Evolutionary conservation across 2,329 filamentous ascomycete genomes (phyloP), one percentile per base, ranked within the genome.

Genomic region (Seiridium unicorne): DNA sequence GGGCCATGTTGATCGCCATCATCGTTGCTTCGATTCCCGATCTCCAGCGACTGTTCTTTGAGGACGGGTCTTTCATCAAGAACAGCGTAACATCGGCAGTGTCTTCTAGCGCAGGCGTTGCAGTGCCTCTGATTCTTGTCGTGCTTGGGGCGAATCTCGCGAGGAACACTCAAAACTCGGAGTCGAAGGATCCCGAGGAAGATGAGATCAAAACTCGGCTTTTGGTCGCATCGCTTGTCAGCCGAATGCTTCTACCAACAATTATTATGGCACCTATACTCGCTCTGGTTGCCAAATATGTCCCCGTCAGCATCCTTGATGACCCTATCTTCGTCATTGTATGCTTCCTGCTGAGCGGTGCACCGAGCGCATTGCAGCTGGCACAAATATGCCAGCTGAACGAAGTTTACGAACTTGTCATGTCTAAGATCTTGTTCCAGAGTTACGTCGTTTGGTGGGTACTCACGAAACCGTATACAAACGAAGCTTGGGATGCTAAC

Each of bases 331-430:
- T 99, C 75, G 89, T 99, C 66, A 92, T 99, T 66, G 95, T 99
- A 42, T 97, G 93, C 77, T 99, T 98, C 83, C 81, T 99, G 65
- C 89, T 99, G 66, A 94, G 92, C 0, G 95, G 95, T 42, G 95
- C 95, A 3, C 95, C 95, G 5, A 96, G 90, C 64, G 95, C 95
- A 34, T 81, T 99, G 64, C 95, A 99, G 77, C 80, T 99, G 70
- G 94, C 95, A 5, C 95, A 99, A 78, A 99, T 99, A 62, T 99
- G 95, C 78, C 95, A 98, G 82, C 91, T 98, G 78, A 99, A 99
- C 76, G 90, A 90, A 64, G 95, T 99, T 8, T 99, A 92, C 74
- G 94, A 98, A 81, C 87, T 89, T 18, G 92, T 95, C 54, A 98
- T 99, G 93, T 91, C 91, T 63, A 91, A 87, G 73, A 84, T 99